Evolutionary conservation across 805 yeast genomes (phyloP), one percentile per base, ranked within the genome.

Genomic region (Suhomyces sp.): DNA sequence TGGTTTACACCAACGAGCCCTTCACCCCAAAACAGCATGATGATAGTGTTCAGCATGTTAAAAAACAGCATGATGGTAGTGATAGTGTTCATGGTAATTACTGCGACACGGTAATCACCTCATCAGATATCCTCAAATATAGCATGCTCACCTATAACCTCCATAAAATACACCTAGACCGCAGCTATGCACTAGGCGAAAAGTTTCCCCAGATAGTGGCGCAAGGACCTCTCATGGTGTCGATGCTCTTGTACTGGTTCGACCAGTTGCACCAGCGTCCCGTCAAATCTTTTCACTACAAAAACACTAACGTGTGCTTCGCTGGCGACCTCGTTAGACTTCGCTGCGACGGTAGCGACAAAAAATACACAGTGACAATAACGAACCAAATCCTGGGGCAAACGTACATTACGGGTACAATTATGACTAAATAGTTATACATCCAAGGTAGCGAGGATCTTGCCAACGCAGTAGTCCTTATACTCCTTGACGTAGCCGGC

Each of bases 191-290:
- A 6, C 59, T 50, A 3, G n/a, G 47, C 17, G 98, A 93, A 62
- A 76, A 80, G 0, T 81, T 90, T 48, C 84, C 86, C 0, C 73
- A 75, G 35, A 66, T 85, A 0, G 70, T 93, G 0, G 85, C 87
- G 0, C 96, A 89, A 45, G 99, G 97, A 0, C 97, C 97, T 0
- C 73, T 92, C 50, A 72, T 88, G 53, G 79, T 88, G 1, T 84
- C 87, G 7, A 57, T 88, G 38, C 58, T 84, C 36, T 64, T 89
- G 31, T 80, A 81, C 51, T 85, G 84, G 82, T 68, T 82, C 54
- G 33, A 24, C 23, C 42, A 36, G 44, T 44, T 57, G 6, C 38
- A 61, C 31, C 23, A 46, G 6, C 17, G 13, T 7, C 9, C 49
- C 2, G 61, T 79, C 23, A 52, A 56, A n/a, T 46, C 55, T 9